Conservation (phyloP, 179 eudicot genomes). For the Spergularia azorica region DNA sequence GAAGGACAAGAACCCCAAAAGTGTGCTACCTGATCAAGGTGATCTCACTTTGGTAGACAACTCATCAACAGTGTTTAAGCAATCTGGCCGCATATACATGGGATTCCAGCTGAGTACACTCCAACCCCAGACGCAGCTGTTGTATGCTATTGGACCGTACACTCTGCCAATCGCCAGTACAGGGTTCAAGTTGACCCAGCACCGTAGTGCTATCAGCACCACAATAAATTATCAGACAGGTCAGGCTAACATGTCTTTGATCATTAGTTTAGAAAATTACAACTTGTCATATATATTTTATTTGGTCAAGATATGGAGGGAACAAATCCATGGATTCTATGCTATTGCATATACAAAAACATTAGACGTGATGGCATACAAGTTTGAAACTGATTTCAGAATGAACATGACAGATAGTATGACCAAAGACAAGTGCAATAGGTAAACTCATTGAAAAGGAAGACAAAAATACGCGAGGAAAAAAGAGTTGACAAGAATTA, state of each 20-base stretch:
- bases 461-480: neutral
- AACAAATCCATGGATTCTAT: neutral
- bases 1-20: conserved; percentile 26
- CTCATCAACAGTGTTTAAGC: conserved; percentile 26
- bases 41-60: conserved; percentile 37
- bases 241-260: conserved; percentile 23
- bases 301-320: conserved; percentile 3
- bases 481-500: neutral
- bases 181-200: conserved; percentile 39
- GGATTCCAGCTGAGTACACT: conserved; percentile 59
- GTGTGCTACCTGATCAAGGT: conserved; percentile 53
- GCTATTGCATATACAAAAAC: neutral
- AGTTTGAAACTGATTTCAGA: neutral
- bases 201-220: conserved; percentile 37
- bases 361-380: neutral
- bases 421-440: neutral
- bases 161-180: conserved; percentile 17
- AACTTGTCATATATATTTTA: neutral
- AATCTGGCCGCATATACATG: conserved; percentile 46
- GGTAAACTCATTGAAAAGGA: neutral
- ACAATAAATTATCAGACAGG: conserved; percentile 64
- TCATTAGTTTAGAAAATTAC: neutral
- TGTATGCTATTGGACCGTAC: conserved; percentile 64
- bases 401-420: conserved; percentile 12
- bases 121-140: conserved; percentile 37